A percentile compares a stretch with the other conserved stretches of the same genome.
Evolutionary conservation across 2,329 filamentous ascomycete species (phyloP).

Genomic region (Hortaea sp.): DNA sequence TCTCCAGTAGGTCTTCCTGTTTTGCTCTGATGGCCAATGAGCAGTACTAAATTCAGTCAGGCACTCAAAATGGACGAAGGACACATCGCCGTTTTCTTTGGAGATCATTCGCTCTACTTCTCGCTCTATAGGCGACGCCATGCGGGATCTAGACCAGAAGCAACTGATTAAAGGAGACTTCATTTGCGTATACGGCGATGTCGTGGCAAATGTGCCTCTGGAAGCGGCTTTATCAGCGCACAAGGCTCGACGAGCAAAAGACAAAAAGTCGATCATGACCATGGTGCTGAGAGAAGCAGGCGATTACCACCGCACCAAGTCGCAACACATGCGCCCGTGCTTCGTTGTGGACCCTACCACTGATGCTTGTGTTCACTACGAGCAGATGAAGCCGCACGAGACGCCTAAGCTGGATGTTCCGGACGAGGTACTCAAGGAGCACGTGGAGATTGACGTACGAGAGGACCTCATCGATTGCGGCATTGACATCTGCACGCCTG

Average conservation of each 20-base stretch:
- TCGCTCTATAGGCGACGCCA: conserved; percentile 81
- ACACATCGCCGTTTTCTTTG: conserved; percentile 72
- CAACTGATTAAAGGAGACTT: conserved; percentile 84
- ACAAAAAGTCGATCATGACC: conserved; percentile 97
- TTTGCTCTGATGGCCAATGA: neutral
- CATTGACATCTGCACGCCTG: conserved; percentile 95
- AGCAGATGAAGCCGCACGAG: conserved; percentile 69
- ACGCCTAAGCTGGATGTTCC: conserved; percentile 58
- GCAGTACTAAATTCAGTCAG: neutral
- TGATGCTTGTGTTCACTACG: conserved; percentile 82
- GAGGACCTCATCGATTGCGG: conserved; percentile 86
- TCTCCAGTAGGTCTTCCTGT: conserved; percentile 46
- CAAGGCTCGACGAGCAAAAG: conserved; percentile 65
- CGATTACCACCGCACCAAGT: conserved; percentile 64
- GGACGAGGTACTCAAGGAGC: conserved; percentile 62
- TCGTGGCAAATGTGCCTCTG: conserved; percentile 83
- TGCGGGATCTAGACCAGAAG: conserved; percentile 84
- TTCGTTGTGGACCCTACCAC: conserved; percentile 78
- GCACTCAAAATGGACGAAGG: conserved; percentile 59
- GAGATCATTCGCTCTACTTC: conserved; percentile 83
- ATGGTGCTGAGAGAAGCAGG: conserved; percentile 78
- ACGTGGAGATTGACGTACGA: conserved; percentile 70
- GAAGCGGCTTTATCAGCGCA: conserved; percentile 69
- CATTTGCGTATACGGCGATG: conserved; percentile 81
- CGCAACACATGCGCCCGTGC: conserved; percentile 63